Percentiles rank a stretch among this genome's conserved stretches.
phyloP scores from a whole-genome alignment of 306 rosid genomes.

The Prosopis cineraria region DNA sequence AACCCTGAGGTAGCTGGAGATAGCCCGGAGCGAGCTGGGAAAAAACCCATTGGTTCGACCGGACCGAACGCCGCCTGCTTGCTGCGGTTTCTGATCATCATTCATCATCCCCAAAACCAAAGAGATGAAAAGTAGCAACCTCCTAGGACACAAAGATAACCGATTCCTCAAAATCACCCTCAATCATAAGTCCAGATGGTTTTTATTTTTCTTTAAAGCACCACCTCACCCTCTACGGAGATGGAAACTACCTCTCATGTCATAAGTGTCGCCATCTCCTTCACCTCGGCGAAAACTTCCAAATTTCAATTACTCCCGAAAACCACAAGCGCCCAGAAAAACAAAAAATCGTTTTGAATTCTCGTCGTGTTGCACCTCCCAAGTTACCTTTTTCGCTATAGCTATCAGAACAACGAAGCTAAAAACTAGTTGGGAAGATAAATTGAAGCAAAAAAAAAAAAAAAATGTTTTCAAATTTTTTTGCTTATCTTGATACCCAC shows the following conservation, averaged over 20 bases:
- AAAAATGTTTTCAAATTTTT: slow-evolving; percentile 15
- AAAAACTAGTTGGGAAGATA: slow-evolving; percentile 30
- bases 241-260: slow-evolving; percentile 52
- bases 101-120: slow-evolving; percentile 88
- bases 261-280: slow-evolving; percentile 57
- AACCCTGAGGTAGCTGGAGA: slow-evolving; percentile 82
- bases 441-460: not conserved
- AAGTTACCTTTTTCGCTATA: not conserved
- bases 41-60: slow-evolving; percentile 64
- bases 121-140: slow-evolving; percentile 42
- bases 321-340: slow-evolving; percentile 32
- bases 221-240: slow-evolving; percentile 38
- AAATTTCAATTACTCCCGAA: slow-evolving; percentile 46
- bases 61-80: slow-evolving; percentile 49
- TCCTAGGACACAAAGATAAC: slow-evolving; percentile 50
- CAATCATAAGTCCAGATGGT: slow-evolving; percentile 71
- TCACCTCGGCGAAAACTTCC: slow-evolving; percentile 45
- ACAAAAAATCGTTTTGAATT: slow-evolving; percentile 32
- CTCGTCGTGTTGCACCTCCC: slow-evolving; percentile 27
- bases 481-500: not conserved
- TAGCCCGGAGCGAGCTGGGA: slow-evolving; percentile 81
- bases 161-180: slow-evolving; percentile 47
- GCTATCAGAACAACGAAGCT: slow-evolving; percentile 26
- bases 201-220: slow-evolving; percentile 37
- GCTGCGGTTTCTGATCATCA: slow-evolving; percentile 77